phyloP scores from a whole-genome alignment of 306 rosid genomes.

The Lablab purpureus region DNA sequence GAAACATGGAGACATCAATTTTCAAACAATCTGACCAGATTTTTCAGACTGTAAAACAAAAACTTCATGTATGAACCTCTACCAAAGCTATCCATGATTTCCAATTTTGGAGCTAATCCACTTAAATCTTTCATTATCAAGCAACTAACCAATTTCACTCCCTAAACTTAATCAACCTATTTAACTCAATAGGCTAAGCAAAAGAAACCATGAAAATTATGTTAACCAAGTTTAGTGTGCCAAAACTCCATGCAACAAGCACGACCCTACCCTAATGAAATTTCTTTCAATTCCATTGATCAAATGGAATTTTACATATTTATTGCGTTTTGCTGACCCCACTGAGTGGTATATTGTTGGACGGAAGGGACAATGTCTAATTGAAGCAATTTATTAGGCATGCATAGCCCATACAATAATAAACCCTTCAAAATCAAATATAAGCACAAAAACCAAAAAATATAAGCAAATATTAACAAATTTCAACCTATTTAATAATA shows the following conservation, averaged over 20 bases:
- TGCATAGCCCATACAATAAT: background rate
- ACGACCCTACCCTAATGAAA: background rate
- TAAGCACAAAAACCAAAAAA: too few relatives aligned
- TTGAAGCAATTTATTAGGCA: constrained; percentile 20
- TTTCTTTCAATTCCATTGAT: background rate
- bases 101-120: constrained; percentile 17
- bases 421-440: too few relatives aligned
- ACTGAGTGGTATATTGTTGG: background rate
- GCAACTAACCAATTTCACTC: constrained; percentile 19
- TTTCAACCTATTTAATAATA: too few relatives aligned
- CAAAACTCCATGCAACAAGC: background rate
- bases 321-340: background rate
- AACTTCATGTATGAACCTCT: background rate
- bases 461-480: too few relatives aligned
- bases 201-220: constrained; percentile 20
- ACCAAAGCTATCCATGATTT: constrained; percentile 29
- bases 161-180: background rate
- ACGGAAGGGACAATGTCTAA: background rate
- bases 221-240: background rate
- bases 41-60: background rate
- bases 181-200: background rate
- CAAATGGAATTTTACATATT: background rate
- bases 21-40: constrained; percentile 6
- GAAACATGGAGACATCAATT: background rate
- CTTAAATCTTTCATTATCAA: constrained; percentile 22